Evolutionary conservation across 148 eudicot genomes (phyloP).

Genomic region (Dysphania ambrosioides): DNA sequence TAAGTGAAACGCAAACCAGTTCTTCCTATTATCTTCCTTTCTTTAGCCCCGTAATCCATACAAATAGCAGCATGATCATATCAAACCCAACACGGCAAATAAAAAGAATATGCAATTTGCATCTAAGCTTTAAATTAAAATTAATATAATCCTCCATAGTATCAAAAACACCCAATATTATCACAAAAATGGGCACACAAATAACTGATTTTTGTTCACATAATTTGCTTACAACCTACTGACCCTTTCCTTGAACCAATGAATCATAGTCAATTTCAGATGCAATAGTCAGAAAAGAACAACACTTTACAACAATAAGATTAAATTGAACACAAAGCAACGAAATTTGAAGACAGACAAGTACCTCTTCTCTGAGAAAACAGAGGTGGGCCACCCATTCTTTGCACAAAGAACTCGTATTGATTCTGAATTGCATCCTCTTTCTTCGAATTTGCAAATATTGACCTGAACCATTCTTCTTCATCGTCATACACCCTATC

Average conservation of each 20-base stretch:
- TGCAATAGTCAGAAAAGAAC: neutral
- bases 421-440: slow-evolving; percentile 96
- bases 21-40: neutral
- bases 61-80: neutral
- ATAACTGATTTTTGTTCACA: neutral
- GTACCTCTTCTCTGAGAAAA: slow-evolving; percentile 81
- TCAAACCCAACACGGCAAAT: neutral
- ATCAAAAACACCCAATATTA: no score
- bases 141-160: neutral
- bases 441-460: slow-evolving; percentile 77
- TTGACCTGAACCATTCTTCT: slow-evolving; percentile 91
- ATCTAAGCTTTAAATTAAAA: neutral
- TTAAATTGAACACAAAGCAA: neutral
- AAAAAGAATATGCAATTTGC: neutral
- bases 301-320: neutral
- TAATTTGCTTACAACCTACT: neutral
- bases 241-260: no score
- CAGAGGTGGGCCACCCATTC: slow-evolving; percentile 93
- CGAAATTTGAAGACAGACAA: neutral
- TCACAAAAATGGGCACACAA: no score
- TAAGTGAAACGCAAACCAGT: neutral
- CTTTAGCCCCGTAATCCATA: neutral
- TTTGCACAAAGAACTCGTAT: slow-evolving; percentile 85
- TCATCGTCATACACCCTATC: slow-evolving; percentile 88
- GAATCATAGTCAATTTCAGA: neutral